These are phyloP conservation scores for Barbatosphaeria neglecta DNA, from an alignment of 495 filamentous ascomycete species.

Conservation along the genomic window DNA sequence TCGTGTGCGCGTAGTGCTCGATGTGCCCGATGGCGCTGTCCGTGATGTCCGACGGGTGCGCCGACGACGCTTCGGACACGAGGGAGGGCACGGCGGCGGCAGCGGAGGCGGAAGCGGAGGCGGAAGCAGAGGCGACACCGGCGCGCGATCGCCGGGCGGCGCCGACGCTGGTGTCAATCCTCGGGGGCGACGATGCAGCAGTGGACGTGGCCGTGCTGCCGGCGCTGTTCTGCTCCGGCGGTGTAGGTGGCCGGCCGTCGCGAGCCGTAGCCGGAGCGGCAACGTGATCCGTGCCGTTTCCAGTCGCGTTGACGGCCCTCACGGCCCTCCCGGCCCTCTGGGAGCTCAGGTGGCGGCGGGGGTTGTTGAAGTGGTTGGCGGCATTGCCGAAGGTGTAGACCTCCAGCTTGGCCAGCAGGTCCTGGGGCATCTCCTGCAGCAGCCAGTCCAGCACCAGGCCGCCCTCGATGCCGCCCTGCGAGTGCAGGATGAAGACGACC, in stretches of 20 bases:
- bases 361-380: conserved; percentile 84
- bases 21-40: conserved; percentile 55
- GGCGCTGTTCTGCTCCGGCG: no score
- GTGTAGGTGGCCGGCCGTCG: no score
- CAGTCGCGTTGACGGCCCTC: no score
- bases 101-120: background rate
- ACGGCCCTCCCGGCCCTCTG: no score
- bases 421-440: conserved; percentile 59
- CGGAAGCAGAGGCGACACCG: background rate
- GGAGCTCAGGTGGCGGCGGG: conserved; percentile 29
- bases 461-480: conserved; percentile 71
- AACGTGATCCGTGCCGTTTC: no score
- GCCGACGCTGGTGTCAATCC: background rate
- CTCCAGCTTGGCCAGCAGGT: conserved; percentile 57
- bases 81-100: conserved; percentile 2
- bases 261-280: background rate
- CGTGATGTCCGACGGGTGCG: conserved; percentile 9
- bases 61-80: conserved; percentile 6
- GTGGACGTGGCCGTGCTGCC: no score
- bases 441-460: conserved; percentile 69
- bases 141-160: background rate
- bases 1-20: conserved; percentile 73
- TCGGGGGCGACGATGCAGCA: no score
- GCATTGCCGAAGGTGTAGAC: conserved; percentile 80
- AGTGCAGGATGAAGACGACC: conserved; percentile 68